A percentile compares a stretch with the other conserved stretches of the same genome.
These are phyloP conservation scores for Arthrobotrys iridis DNA, from an alignment of 2,329 filamentous ascomycete genomes.

Conservation along the genomic window DNA sequence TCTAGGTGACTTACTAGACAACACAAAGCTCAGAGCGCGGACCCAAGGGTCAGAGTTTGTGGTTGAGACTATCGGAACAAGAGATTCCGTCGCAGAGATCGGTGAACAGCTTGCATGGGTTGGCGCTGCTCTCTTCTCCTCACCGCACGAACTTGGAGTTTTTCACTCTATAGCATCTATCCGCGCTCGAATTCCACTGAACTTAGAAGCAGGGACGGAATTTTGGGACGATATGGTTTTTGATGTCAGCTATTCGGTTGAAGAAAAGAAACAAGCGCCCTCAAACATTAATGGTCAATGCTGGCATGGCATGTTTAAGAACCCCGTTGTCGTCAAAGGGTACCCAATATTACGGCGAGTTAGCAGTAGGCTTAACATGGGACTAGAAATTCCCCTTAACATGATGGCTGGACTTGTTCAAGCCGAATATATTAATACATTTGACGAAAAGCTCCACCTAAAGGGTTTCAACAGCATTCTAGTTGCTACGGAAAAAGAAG, in stretches of 20 bases:
- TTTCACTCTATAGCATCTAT: constrained; percentile 51
- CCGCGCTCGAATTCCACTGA: background rate
- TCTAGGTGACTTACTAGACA: constrained; percentile 10
- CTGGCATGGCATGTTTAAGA: constrained; percentile 48
- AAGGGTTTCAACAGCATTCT: constrained; percentile 56
- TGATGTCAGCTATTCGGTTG: constrained; percentile 31
- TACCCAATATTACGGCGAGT: constrained; percentile 48
- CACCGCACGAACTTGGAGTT: constrained; percentile 51
- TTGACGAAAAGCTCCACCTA: constrained; percentile 52
- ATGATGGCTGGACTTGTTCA: constrained; percentile 56
- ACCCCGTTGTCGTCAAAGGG: constrained; percentile 47
- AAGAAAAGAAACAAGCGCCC: background rate
- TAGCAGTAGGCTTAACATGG: constrained; percentile 7
- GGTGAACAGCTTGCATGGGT: constrained; percentile 61
- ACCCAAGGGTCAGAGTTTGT: constrained; percentile 8
- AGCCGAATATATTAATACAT: constrained; percentile 18
- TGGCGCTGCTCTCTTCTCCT: constrained; percentile 59
- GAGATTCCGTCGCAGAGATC: constrained; percentile 59
- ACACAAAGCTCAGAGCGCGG: constrained; percentile 1
- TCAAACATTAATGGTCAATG: constrained; percentile 23
- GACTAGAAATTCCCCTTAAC: constrained; percentile 57
- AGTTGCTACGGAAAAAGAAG: constrained; percentile 30
- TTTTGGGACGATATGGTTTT: no score
- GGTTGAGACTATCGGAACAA: constrained; percentile 18
- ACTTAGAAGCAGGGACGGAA: background rate